phyloP scores from a whole-genome alignment of 202 grass and related monocot genomes.

The Carex arenaria region DNA sequence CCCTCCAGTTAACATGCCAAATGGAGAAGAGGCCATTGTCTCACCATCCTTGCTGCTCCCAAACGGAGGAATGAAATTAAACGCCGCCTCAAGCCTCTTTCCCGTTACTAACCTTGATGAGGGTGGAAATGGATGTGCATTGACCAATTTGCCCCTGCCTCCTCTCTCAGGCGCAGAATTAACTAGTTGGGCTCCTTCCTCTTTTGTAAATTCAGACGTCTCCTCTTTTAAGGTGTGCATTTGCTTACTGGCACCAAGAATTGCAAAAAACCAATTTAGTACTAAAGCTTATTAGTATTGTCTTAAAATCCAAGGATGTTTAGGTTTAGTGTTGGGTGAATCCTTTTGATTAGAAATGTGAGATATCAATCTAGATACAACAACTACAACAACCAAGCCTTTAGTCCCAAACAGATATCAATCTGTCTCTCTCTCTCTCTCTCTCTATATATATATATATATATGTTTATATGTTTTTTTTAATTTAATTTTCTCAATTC shows the following conservation, averaged over 20 bases:
- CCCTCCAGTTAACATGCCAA: neutral
- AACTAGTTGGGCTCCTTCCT: neutral
- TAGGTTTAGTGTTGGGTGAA: neutral
- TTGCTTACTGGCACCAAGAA: neutral
- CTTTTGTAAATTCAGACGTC: neutral
- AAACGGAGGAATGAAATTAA: neutral
- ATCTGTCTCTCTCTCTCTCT: no score
- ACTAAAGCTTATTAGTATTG: neutral
- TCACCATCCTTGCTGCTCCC: slow-evolving; percentile 11
- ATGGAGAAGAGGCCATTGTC: neutral
- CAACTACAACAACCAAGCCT: no score
- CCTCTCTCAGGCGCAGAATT: neutral
- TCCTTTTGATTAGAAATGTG: neutral
- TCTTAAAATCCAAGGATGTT: neutral
- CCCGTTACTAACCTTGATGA: slow-evolving; percentile 4
- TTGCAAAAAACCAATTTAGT: neutral
- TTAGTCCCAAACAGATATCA: no score
- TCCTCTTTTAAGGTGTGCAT: slow-evolving; percentile 18
- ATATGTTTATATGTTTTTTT: neutral
- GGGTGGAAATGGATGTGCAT: neutral
- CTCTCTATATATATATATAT: no score
- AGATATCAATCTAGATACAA: neutral
- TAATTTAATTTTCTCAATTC: neutral
- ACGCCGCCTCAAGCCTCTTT: neutral
- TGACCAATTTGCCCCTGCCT: slow-evolving; percentile 1